phyloP scores from a whole-genome alignment of 805 yeast genomes.

The Henningerozyma blattae region DNA sequence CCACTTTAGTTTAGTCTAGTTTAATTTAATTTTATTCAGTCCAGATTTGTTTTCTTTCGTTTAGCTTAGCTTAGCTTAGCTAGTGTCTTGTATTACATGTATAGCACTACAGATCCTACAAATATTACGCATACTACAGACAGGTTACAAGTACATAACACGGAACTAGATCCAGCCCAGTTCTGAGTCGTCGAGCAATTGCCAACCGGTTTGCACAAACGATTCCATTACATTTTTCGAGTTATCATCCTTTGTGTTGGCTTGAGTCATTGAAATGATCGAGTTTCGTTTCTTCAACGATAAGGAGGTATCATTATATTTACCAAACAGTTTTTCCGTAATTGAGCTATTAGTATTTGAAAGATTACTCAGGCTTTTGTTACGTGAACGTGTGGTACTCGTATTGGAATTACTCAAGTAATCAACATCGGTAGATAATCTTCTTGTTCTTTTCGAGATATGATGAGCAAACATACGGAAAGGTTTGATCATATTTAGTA shows the following conservation, averaged over 20 bases:
- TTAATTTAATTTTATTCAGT: too few species aligned
- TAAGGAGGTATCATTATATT: slow-evolving; percentile 1
- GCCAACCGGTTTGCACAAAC: slow-evolving; percentile 20
- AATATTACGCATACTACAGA: too few species aligned
- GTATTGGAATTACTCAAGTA: too few species aligned
- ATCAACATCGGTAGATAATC: too few species aligned
- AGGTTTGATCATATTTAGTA: slow-evolving; percentile 20
- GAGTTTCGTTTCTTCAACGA: neutral
- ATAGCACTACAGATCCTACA: too few species aligned
- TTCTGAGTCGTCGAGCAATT: slow-evolving; percentile 20
- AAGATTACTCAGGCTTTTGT: too few species aligned
- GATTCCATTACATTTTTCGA: slow-evolving; percentile 1
- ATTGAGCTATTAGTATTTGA: slow-evolving; percentile 1
- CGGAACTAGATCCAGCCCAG: slow-evolving; percentile 26
- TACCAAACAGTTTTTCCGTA: slow-evolving; percentile 1
- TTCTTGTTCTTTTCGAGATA: slow-evolving; percentile 3
- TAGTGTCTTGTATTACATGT: too few species aligned
- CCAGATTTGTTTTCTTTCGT: too few species aligned
- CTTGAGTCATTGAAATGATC: slow-evolving; percentile 1
- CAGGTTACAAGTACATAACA: too few species aligned
- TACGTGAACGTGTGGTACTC: too few species aligned
- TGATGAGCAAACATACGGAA: slow-evolving; percentile 17
- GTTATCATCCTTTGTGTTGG: neutral
- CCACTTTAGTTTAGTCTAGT: too few species aligned
- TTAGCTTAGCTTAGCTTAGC: too few species aligned